Conservation (phyloP, 306 rosid genomes). For the Oxytropis ochrocephala region DNA sequence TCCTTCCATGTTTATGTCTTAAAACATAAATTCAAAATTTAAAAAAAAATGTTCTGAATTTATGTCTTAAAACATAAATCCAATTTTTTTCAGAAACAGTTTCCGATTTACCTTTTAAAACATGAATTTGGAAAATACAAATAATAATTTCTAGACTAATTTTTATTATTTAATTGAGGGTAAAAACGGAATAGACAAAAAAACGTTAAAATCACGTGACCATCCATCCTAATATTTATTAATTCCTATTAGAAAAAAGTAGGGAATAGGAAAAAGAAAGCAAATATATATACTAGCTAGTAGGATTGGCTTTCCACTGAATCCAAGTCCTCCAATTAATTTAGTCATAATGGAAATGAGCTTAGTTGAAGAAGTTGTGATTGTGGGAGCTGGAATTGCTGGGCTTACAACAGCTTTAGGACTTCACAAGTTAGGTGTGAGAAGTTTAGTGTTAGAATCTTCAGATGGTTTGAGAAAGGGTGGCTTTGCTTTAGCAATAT, state of each 20-base stretch:
- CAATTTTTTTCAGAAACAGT: no score
- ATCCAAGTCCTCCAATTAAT: not conserved
- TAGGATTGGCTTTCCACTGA: not conserved
- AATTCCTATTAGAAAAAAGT: not conserved
- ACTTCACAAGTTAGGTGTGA: conserved; percentile 55
- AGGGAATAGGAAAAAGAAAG: not conserved
- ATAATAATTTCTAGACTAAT: no score
- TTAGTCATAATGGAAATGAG: conserved; percentile 15
- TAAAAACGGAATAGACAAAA: no score
- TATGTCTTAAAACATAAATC: no score
- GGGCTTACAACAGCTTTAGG: conserved; percentile 69
- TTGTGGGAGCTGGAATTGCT: conserved; percentile 81
- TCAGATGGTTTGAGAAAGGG: conserved; percentile 45
- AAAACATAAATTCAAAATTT: no score
- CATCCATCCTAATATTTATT: not conserved
- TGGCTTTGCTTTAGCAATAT: conserved; percentile 54
- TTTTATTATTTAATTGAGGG: no score
- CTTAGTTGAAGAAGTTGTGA: conserved; percentile 46
- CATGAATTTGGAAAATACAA: no score
- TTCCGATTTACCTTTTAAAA: no score
- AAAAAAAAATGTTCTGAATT: no score
- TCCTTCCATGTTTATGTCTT: no score
- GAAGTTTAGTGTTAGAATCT: conserved; percentile 68
- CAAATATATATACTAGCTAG: not conserved
- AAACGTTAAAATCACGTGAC: no score